Percentiles rank a stretch among this genome's conserved stretches.
Evolutionary conservation across 2,329 filamentous ascomycete species (phyloP).

Genomic region (Neoscytalidium dimidiatum): DNA sequence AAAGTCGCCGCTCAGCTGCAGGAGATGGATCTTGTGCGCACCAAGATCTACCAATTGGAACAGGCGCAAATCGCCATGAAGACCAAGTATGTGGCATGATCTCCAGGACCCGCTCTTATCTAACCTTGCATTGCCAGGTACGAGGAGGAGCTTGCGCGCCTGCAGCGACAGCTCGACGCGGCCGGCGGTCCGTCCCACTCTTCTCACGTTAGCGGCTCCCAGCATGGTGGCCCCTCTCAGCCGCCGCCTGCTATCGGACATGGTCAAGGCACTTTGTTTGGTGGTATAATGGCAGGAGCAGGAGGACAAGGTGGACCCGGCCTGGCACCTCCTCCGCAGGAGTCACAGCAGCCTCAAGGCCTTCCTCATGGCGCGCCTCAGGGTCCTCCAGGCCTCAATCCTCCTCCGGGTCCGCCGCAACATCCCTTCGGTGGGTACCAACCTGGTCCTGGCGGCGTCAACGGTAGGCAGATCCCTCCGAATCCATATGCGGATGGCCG

Average conservation of each 20-base stretch:
- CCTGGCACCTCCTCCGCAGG: conserved; percentile 69
- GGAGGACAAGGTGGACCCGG: conserved; percentile 80
- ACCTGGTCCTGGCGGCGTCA: conserved; percentile 61
- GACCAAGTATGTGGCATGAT: conserved; percentile 66
- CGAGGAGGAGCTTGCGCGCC: conserved; percentile 82
- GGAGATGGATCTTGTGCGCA: conserved; percentile 91
- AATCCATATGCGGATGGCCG: conserved; percentile 11
- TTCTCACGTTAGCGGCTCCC: conserved; percentile 68
- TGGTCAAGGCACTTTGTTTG: conserved; percentile 86
- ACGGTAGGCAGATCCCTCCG: conserved; percentile 52
- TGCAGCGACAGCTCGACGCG: conserved; percentile 84
- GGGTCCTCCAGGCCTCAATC: conserved; percentile 67
- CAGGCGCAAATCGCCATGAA: conserved; percentile 87
- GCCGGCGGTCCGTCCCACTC: conserved; percentile 65
- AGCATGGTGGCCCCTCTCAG: conserved; percentile 79
- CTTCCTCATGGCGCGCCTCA: conserved; percentile 71
- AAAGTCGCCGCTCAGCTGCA: conserved; percentile 86
- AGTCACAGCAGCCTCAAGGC: conserved; percentile 60
- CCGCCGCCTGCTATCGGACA: conserved; percentile 85
- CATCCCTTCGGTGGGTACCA: conserved; percentile 75
- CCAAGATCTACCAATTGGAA: conserved; percentile 92
- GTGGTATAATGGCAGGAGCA: conserved; percentile 91
- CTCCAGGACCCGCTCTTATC: neutral
- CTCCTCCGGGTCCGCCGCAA: conserved; percentile 58
- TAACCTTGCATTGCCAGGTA: conserved; percentile 63